Base-by-base conservation (phyloP, 1,139 yeast genomes). In the Suhomyces guaymorum region DNA sequence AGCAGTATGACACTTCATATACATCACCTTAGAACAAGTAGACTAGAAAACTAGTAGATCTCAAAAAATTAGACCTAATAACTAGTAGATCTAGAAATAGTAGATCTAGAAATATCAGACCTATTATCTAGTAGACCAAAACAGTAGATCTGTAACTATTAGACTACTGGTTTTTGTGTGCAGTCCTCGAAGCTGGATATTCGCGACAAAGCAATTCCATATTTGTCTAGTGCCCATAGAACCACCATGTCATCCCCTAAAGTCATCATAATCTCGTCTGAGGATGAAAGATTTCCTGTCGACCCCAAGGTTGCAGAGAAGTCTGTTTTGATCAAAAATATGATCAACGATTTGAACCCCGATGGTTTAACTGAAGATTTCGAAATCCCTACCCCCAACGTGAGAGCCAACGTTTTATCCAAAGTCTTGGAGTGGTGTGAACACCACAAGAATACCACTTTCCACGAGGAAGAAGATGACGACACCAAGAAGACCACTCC, bases 361-460 rank as follows among this genome's bases (percentile, higher is more conserved):
- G 77, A 71, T 46, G 78, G 78, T 12, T 70, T 77, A 41, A 76
- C 73, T 38, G 80, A 75, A 44, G 85, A 79, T 37, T 79, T 86
- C 45, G 96, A 88, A 51, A 82, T 90, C 51, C 97, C 97, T 23
- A 83, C 92, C 17, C 97, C 96, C 30, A 89, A 87, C 54, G 96
- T 89, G 29, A 71, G 94, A 53, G 79, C 89, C 13, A 78, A 87
- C 17, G 97, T 92, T 17, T 75, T 94, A 63, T 80, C 86, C 57
- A 90, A 90, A 59, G 95, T 94, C 12, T 73, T 94, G 39, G 97
- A 92, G 60, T 94, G 97, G 95, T 92, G 97, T 59, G 96, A 88
- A 57, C 95, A 92, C 60, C 97, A 94, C 70, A 85, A 82, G 62
- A 87, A 87, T 56, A 85, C 92, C 28, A 75, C 75, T 18, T 83